Evolutionary conservation across 1,284 basidiomycete genomes (phyloP).

Genomic region (Boletus subluridellus): DNA sequence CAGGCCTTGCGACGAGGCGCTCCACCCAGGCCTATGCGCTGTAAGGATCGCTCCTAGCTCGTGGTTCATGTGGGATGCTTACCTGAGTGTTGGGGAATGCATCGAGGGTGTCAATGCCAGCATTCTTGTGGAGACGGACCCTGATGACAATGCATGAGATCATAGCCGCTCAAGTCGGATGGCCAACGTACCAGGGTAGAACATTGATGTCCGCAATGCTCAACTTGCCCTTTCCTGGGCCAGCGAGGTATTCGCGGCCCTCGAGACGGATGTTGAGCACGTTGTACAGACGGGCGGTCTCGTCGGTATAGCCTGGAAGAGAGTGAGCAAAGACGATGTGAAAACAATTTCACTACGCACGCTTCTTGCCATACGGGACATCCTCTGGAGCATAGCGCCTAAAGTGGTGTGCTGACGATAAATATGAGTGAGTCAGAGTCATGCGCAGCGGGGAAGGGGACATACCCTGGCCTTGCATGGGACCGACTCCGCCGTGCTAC

Average conservation of each 20-base stretch:
- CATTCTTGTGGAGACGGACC: constrained; percentile 37
- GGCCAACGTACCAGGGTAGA: constrained; percentile 32
- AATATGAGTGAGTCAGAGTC: background rate
- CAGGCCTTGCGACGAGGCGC: constrained; percentile 23
- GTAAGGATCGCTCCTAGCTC: background rate
- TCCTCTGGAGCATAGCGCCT: constrained; percentile 39
- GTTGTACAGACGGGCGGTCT: constrained; percentile 50
- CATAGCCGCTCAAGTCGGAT: background rate
- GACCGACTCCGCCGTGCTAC: constrained; percentile 41
- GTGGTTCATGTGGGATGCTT: background rate
- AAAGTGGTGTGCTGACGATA: constrained; percentile 36
- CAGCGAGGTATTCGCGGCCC: constrained; percentile 48
- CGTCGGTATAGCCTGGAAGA: constrained; percentile 45
- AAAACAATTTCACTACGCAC: constrained; percentile 12
- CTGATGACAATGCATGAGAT: constrained; percentile 30
- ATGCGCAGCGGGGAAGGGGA: background rate
- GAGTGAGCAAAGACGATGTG: background rate
- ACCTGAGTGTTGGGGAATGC: constrained; percentile 43
- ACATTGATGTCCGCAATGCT: constrained; percentile 44
- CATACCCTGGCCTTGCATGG: constrained; percentile 47
- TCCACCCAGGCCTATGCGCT: constrained; percentile 31
- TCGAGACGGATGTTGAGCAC: constrained; percentile 51
- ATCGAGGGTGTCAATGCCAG: constrained; percentile 39
- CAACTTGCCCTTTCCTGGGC: constrained; percentile 46
- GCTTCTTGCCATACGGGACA: constrained; percentile 39